Conservation (phyloP, 768 basidiomycete species). For the Tulasnella sp. region DNA sequence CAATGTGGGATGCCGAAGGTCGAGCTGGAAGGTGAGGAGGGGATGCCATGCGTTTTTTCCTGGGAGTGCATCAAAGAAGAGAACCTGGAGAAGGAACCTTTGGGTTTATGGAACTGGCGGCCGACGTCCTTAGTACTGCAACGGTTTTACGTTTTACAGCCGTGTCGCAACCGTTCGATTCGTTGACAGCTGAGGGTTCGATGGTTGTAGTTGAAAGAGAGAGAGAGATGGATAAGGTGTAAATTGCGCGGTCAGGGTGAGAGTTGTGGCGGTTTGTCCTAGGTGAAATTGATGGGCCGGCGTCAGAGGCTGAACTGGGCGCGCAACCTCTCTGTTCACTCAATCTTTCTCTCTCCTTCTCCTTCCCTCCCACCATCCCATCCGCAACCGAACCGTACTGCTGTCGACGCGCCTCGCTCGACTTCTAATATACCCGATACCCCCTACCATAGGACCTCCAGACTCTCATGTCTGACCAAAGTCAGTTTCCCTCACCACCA, state of each 20-base stretch:
- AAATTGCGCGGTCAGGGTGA: background rate
- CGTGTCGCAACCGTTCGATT: background rate
- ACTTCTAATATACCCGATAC: background rate
- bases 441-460: background rate
- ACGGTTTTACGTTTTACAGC: background rate
- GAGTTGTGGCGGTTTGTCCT: background rate
- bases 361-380: background rate
- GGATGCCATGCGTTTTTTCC: background rate
- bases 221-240: background rate
- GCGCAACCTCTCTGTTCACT: background rate
- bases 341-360: background rate
- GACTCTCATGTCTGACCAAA: background rate
- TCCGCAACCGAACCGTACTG: background rate
- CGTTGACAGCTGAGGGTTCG: background rate
- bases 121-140: background rate
- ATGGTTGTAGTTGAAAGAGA: background rate
- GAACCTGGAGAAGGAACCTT: background rate
- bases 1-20: background rate
- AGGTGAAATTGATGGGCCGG: constrained; percentile 1
- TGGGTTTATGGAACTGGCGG: background rate
- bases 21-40: background rate
- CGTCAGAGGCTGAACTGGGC: background rate
- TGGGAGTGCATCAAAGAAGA: constrained; percentile 1
- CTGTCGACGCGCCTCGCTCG: background rate
- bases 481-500: background rate